Evolutionary conservation across 129 eudicot genomes (phyloP), one percentile per base, ranked within the genome.

Genomic region (Flaveria bidentis): DNA sequence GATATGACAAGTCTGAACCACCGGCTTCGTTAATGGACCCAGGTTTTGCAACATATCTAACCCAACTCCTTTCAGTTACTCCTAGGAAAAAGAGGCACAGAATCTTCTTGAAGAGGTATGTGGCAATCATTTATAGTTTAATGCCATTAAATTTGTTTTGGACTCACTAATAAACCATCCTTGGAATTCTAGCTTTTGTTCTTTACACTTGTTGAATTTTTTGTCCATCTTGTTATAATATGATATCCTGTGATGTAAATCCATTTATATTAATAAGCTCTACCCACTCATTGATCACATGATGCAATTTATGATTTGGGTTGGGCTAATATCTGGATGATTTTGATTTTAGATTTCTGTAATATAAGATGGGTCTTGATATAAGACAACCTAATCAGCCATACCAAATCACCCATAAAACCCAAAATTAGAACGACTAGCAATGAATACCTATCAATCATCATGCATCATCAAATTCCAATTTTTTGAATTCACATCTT

Each of bases 1-100:
- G 79, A 72, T 82, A 82, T 74, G 96, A 94, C 41, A 94, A 94
- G 82, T 88, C 88, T 51, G 98, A 94, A 56, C 87, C 86, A 46
- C 82, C 90, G 1, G 96, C 96, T 69, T 89, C 86, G 69, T 86
- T 85, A 56, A 83, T 91, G 92, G 99, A 94, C 84, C 99, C 97
- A 3, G 74, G 79, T 62, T 94, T 94, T 86, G 86, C 90, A 68
- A 85, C 88, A 50, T 94, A 94, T 80, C 80, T 94, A 64, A 82
- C 72, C 72, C 96, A 87, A 71, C 81, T 87, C 57, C 97, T 94
- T 72, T 73, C 93, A 15, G 83, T 79, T 75, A 84, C 49, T 72
- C 83, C 90, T 17, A 85, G 69, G 63, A 89, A 80, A 65, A 87
- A 85, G 69, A 87, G 82, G 71, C 84, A 88, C 17, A 88, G 84